Evolutionary conservation across 2,329 filamentous ascomycete genomes (phyloP).

Genomic region (Fusarium aywerte): DNA sequence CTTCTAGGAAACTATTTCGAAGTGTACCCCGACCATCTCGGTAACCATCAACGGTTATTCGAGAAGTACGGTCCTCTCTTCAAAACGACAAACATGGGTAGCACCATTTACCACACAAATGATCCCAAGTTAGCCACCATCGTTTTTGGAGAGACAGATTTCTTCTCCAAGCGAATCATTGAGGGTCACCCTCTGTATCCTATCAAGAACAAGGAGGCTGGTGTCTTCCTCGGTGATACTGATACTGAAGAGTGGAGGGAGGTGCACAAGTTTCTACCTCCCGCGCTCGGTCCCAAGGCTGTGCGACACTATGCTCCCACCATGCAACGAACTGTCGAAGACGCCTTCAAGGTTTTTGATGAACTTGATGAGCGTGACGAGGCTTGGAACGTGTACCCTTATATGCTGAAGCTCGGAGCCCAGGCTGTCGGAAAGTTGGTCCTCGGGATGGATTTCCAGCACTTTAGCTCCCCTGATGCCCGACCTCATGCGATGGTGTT

Average conservation of each 20-base stretch:
- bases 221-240: conserved; percentile 62
- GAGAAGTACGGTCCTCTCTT: conserved; percentile 63
- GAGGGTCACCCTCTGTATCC: conserved; percentile 60
- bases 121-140: conserved; percentile 59
- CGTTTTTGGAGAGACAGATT: conserved; percentile 60
- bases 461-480: conserved; percentile 58
- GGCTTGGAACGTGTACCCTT: conserved; percentile 61
- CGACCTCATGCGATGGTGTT: conserved; percentile 63
- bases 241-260: conserved; percentile 61
- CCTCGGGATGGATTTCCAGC: conserved; percentile 58
- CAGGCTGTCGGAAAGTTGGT: conserved; percentile 59
- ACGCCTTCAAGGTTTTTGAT: conserved; percentile 62
- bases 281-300: conserved; percentile 67
- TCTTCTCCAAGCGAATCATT: conserved; percentile 64
- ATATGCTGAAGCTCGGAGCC: conserved; percentile 61
- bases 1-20: conserved; percentile 66
- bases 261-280: conserved; percentile 71
- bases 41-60: conserved; percentile 66
- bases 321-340: conserved; percentile 66
- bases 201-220: conserved; percentile 56
- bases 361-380: conserved; percentile 60
- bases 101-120: conserved; percentile 61
- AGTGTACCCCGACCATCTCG: conserved; percentile 66
- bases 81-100: conserved; percentile 64
- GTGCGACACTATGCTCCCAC: conserved; percentile 69